Evolutionary conservation across 768 basidiomycete genomes (phyloP).

Genomic region (Lactarius pseudohatsudake): DNA sequence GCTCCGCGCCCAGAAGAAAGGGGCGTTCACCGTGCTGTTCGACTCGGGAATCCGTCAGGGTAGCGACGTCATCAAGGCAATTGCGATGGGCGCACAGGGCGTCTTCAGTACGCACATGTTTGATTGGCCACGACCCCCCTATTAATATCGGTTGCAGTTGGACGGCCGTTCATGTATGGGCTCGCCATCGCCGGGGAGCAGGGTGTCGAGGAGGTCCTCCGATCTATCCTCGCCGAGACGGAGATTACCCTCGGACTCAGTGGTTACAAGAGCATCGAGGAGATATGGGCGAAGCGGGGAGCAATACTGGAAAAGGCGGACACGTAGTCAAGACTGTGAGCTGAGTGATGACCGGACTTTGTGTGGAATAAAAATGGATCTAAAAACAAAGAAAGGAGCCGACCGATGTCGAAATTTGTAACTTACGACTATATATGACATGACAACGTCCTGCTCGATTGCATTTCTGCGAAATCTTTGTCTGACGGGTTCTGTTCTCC

Average conservation of each 20-base stretch:
- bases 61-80: conserved; percentile 79
- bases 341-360: not conserved
- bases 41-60: conserved; percentile 84
- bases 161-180: conserved; percentile 74
- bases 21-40: conserved; percentile 68
- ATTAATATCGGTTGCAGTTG: conserved; percentile 45
- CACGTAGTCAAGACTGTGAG: conserved; percentile 8
- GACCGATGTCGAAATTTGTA: too few relatives aligned
- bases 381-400: too few relatives aligned
- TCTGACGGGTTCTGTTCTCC: too few relatives aligned
- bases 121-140: not conserved
- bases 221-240: conserved; percentile 64
- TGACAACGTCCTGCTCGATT: not conserved
- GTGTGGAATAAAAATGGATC: too few relatives aligned
- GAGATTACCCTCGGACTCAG: conserved; percentile 62
- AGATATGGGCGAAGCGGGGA: conserved; percentile 60
- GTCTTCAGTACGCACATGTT: conserved; percentile 58
- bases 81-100: conserved; percentile 83
- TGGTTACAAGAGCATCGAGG: conserved; percentile 56
- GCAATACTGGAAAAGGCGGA: conserved; percentile 50
- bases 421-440: not conserved
- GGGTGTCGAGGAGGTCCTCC: conserved; percentile 74
- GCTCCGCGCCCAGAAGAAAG: conserved; percentile 53
- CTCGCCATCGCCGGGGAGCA: conserved; percentile 66
- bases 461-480: not conserved